phyloP scores from a whole-genome alignment of 805 yeast genomes.

The Isabelozyma rhagii region DNA sequence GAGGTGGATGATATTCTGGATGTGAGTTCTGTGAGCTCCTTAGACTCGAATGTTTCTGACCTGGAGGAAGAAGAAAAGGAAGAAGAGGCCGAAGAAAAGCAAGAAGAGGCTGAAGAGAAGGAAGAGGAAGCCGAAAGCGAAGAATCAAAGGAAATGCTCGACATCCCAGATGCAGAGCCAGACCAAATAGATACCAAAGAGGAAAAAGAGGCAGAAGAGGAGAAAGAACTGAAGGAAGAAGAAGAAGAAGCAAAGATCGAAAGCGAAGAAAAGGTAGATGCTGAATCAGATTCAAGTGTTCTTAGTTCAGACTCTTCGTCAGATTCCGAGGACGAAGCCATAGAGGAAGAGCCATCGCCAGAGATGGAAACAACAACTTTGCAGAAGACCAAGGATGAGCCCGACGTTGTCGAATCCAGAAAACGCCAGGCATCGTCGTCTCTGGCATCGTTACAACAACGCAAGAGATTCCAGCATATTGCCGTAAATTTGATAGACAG shows the following conservation, averaged over 20 bases:
- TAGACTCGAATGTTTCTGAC: neutral
- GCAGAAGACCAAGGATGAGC: slow-evolving; percentile 2
- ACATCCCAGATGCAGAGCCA: neutral
- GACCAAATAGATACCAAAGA: slow-evolving; percentile 1
- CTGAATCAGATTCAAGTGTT: slow-evolving; percentile 3
- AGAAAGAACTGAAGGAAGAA: slow-evolving; percentile 4
- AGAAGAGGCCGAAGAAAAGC: slow-evolving; percentile 5
- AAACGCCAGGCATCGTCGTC: slow-evolving; percentile 13
- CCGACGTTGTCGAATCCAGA: neutral
- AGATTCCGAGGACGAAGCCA: slow-evolving; percentile 1
- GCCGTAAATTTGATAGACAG: slow-evolving; percentile 62
- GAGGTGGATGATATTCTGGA: no score
- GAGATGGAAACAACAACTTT: slow-evolving; percentile 14
- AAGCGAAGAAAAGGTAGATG: slow-evolving; percentile 1
- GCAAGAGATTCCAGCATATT: slow-evolving; percentile 57
- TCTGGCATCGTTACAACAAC: slow-evolving; percentile 14
- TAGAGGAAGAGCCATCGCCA: neutral
- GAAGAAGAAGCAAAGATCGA: slow-evolving; percentile 5
- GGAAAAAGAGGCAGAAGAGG: slow-evolving; percentile 6
- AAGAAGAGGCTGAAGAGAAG: slow-evolving; percentile 1
- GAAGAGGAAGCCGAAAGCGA: slow-evolving; percentile 2
- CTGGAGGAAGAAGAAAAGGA: slow-evolving; percentile 12
- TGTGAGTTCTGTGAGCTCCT: no score
- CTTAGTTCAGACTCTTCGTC: neutral
- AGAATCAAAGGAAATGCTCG: slow-evolving; percentile 1